Evolutionary conservation across 371 early-diverging fungal genomes (phyloP).

Genomic region (Mortierella sp.): DNA sequence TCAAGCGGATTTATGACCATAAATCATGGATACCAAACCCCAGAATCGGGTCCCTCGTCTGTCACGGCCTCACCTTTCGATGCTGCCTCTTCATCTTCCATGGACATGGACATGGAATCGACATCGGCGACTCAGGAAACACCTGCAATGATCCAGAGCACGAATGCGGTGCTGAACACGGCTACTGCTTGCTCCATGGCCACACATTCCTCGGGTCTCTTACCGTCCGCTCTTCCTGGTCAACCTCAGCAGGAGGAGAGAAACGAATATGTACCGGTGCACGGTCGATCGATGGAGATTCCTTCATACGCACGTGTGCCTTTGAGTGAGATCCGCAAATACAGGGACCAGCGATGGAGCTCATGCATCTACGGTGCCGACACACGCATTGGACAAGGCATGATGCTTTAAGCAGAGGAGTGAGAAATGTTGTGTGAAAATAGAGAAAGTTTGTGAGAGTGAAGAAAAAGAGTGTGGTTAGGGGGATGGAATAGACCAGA

Average conservation of each 20-base stretch:
- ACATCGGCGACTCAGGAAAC: constrained; percentile 1
- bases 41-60: constrained; percentile 39
- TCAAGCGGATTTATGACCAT: neutral
- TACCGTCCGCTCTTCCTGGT: constrained; percentile 45
- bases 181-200: constrained; percentile 3
- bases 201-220: constrained; percentile 9
- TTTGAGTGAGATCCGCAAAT: constrained; percentile 40
- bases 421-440: neutral
- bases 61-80: constrained; percentile 19
- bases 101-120: constrained; percentile 51
- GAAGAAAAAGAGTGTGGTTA: too few species aligned
- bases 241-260: constrained; percentile 1
- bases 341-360: constrained; percentile 52
- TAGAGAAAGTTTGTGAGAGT: too few species aligned
- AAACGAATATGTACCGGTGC: constrained; percentile 43
- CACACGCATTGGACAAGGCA: constrained; percentile 46
- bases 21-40: constrained; percentile 31
- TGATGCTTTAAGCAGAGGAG: constrained; percentile 37
- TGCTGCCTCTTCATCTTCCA: neutral
- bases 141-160: constrained; percentile 18
- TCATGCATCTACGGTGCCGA: constrained; percentile 52
- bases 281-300: constrained; percentile 55
- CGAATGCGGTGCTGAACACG: constrained; percentile 19
- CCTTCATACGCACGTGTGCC: constrained; percentile 52
- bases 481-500: too few species aligned